Evolutionary conservation across 2,329 filamentous ascomycete species (phyloP).

Genomic region (Colletotrichum musae): DNA sequence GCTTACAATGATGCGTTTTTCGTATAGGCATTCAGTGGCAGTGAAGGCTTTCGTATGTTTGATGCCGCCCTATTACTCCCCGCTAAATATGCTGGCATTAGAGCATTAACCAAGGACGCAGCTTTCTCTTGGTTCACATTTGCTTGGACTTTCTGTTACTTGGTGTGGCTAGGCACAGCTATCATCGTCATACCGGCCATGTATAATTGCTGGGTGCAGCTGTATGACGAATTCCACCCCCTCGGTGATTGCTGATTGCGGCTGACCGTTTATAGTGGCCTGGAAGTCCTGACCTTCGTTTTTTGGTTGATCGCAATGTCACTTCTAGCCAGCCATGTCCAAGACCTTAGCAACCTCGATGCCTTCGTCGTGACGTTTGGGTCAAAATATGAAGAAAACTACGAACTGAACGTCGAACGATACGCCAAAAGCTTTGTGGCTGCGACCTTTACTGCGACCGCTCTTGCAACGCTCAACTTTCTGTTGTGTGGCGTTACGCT

Average conservation of each 20-base stretch:
- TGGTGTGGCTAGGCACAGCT: constrained; percentile 40
- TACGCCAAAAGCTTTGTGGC: constrained; percentile 38
- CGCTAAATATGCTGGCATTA: not conserved
- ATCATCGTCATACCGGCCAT: constrained; percentile 40
- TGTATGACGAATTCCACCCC: constrained; percentile 14
- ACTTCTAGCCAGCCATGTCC: constrained; percentile 40
- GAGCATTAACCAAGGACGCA: constrained; percentile 13
- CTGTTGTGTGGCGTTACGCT: constrained; percentile 40
- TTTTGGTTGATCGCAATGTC: constrained; percentile 42
- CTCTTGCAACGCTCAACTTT: constrained; percentile 32
- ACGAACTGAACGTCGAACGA: constrained; percentile 37
- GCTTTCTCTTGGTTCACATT: constrained; percentile 43
- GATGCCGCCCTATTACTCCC: not conserved
- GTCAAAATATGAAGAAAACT: constrained; percentile 38
- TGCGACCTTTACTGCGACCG: constrained; percentile 40
- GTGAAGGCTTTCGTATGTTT: constrained; percentile 42
- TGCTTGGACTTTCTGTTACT: constrained; percentile 41
- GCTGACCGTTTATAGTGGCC: constrained; percentile 16
- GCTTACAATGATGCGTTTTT: constrained; percentile 22
- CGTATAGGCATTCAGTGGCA: constrained; percentile 40
- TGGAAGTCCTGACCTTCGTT: constrained; percentile 39
- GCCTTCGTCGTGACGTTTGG: constrained; percentile 38
- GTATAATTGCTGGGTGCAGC: constrained; percentile 44
- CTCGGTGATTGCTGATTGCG: not conserved
- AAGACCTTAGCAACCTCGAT: constrained; percentile 40